Percentiles rank a stretch among this genome's conserved stretches.
Conservation (phyloP, 768 basidiomycete species). For the Hypholoma sublateritium region DNA sequence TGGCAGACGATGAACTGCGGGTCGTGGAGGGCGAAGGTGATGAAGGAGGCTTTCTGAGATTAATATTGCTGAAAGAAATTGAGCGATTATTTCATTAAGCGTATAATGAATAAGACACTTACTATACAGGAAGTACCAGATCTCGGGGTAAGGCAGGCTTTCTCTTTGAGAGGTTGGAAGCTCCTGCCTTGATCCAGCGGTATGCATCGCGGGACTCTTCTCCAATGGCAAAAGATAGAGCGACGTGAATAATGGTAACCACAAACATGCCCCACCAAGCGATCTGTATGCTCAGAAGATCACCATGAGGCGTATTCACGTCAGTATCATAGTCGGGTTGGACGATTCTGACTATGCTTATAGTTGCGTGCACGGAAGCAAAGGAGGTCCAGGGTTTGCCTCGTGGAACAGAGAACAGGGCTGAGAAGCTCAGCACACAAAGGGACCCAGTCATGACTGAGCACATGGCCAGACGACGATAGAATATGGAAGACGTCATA, state of each 20-base stretch:
- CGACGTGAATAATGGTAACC: conserved; percentile 37
- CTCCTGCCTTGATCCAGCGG: conserved; percentile 28
- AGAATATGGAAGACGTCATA: conserved; percentile 47
- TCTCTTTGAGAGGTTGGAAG: conserved; percentile 4
- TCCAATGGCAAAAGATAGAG: conserved; percentile 35
- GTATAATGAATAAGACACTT: conserved; percentile 5
- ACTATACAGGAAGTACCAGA: conserved; percentile 14
- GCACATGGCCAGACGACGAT: conserved; percentile 54
- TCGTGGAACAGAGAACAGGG: conserved; percentile 31
- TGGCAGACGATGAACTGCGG: conserved; percentile 19
- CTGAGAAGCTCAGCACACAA: conserved; percentile 38
- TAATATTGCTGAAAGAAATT: not conserved
- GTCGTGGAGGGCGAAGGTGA: conserved; percentile 8
- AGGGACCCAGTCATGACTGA: conserved; percentile 41
- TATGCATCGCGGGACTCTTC: conserved; percentile 37
- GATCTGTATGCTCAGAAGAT: conserved; percentile 25
- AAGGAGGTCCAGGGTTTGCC: conserved; percentile 45
- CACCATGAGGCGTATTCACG: conserved; percentile 6
- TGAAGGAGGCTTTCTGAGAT: conserved; percentile 1
- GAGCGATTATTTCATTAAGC: not conserved
- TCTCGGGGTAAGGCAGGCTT: not conserved
- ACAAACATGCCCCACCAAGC: conserved; percentile 42
- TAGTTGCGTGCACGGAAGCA: conserved; percentile 43
- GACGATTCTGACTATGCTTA: conserved; percentile 35
- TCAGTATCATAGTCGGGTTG: conserved; percentile 7